A percentile compares a stretch with the other conserved stretches of the same genome.
Evolutionary conservation across 305 asterid species (phyloP).

Genomic region (Petunia hybrid): DNA sequence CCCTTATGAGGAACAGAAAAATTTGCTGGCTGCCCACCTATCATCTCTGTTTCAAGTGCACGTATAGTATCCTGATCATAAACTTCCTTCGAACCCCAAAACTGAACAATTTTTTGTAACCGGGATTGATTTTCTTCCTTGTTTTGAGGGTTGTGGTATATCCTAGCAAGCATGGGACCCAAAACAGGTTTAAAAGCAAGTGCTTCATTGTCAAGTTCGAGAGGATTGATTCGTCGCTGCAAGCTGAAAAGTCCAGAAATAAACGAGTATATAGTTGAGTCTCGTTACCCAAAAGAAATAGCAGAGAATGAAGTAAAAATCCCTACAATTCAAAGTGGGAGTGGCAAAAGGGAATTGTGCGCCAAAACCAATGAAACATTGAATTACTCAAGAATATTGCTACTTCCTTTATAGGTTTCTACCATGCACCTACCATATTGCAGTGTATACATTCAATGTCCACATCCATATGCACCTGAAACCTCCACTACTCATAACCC

Average conservation of each 20-base stretch:
- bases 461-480: no score
- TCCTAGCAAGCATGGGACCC: constrained; percentile 90
- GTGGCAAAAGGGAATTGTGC: not conserved
- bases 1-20: constrained; percentile 64
- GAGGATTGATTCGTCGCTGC: constrained; percentile 83
- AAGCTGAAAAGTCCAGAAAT: constrained; percentile 60
- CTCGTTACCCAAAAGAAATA: not conserved
- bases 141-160: constrained; percentile 87
- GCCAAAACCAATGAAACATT: constrained; percentile 1
- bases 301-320: not conserved
- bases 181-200: constrained; percentile 91
- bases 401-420: not conserved
- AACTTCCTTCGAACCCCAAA: constrained; percentile 97
- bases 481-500: no score
- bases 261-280: not conserved
- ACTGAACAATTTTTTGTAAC: constrained; percentile 84
- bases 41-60: constrained; percentile 81
- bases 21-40: constrained; percentile 62
- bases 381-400: not conserved
- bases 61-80: constrained; percentile 84
- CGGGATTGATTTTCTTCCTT: constrained; percentile 97
- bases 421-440: not conserved
- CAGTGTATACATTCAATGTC: no score
- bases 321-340: not conserved
- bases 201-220: constrained; percentile 89